A percentile compares a stretch with the other conserved stretches of the same genome.
Conservation (phyloP, 805 yeast genomes). For the Babjeviella inositovora region DNA sequence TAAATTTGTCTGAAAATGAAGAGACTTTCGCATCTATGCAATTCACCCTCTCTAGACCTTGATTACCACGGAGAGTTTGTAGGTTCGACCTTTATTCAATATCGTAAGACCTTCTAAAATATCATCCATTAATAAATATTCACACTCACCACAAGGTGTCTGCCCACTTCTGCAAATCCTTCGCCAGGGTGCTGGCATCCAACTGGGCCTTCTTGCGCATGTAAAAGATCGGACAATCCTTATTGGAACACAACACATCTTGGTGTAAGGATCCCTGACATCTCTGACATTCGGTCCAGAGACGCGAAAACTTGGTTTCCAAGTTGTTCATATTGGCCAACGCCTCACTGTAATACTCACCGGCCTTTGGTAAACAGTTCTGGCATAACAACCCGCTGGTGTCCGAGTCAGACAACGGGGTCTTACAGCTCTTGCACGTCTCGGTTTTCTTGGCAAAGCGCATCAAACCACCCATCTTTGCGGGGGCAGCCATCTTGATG, state of each 20-base stretch:
- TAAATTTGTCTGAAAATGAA: no score
- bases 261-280: slow-evolving; percentile 95
- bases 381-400: slow-evolving; percentile 73
- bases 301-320: slow-evolving; percentile 68
- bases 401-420: slow-evolving; percentile 39
- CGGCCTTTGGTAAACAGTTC: slow-evolving; percentile 59
- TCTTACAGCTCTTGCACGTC: slow-evolving; percentile 76
- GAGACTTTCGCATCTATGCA: no score
- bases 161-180: slow-evolving; percentile 54
- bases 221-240: slow-evolving; percentile 94
- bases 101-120: neutral
- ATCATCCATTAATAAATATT: slow-evolving; percentile 1
- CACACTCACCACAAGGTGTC: slow-evolving; percentile 30
- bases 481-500: slow-evolving; percentile 56
- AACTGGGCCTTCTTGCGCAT: slow-evolving; percentile 85
- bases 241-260: slow-evolving; percentile 87
- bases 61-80: no score
- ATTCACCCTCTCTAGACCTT: no score
- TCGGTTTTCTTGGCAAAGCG: slow-evolving; percentile 82
- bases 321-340: slow-evolving; percentile 64
- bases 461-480: slow-evolving; percentile 71
- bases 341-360: slow-evolving; percentile 69
- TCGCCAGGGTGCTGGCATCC: slow-evolving; percentile 40
- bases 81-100: neutral
- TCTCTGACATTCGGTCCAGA: slow-evolving; percentile 98